Base-by-base conservation (phyloP, 2,329 filamentous ascomycete species). In the Xylariaceae sp. region DNA sequence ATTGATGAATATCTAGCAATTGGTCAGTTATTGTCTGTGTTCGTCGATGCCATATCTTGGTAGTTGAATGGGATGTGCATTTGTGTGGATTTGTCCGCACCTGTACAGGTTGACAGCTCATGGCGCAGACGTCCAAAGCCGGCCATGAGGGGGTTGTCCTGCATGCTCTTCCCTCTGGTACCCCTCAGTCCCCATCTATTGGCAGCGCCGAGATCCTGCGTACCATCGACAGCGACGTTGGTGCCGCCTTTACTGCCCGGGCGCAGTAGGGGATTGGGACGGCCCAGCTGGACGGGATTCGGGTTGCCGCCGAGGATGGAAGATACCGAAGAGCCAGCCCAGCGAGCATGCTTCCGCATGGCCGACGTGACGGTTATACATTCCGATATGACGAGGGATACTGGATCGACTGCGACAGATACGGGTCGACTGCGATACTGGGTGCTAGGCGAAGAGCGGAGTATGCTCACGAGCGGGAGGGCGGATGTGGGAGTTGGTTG, bases 321-420 rank as follows among this genome's bases (percentile, higher is more conserved):
- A 35, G 94, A 90, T 40, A 99, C 94, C 5, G 91, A 96, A 11
- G 91, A 96, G 68, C 97, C 91, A 42, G 90, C 90, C 78, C 92
- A 97, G 58, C 94, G 87, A 57, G 90, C 88, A 80, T 96, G 87
- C 74, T 99, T 99, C 65, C 95, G 91, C 81, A 99, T 96, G 53
- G 91, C 90, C 55, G 92, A 96, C 12, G 94, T 97, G 72, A 99
- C 92, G 41, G 91, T 92, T 66, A 97, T 97, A 71, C 94, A 99
- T 84, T 99, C 94, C 71, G 92, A 96, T 56, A 95, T 96, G 58
- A 99, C 90, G 62, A 99, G 76, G 43, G 90, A 91, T 49, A 96
- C 86, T 1, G 91, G 90, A 64, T 96, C 89, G 58, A 96, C 87
- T 39, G 91, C 89, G 55, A 96, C 89, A 32, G 88, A 82, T 31